Base-by-base conservation (phyloP, 2,329 filamentous ascomycete genomes). In the Diaporthe sp. region DNA sequence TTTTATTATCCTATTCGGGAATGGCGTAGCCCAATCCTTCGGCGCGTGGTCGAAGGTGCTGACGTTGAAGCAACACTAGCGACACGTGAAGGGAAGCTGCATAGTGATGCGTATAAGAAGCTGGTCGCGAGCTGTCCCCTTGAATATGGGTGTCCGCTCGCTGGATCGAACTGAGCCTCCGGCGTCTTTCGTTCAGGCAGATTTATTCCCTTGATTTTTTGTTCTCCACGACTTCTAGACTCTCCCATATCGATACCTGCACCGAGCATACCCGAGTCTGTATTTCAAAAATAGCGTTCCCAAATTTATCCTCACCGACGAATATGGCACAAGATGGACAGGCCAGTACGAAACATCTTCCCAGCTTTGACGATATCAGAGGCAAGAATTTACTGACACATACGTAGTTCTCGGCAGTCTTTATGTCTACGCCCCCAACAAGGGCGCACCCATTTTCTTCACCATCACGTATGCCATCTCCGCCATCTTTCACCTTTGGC, bases 401-500 rank as follows among this genome's bases (percentile, higher is more conserved):
- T 15, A 2, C 7, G 4, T 25, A 60, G 34, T 60, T 17, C 57
- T 60, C 20, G 57, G 57, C 20, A 87, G 85, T 75, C 79, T 86
- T 31, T 87, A 82, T 74, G 80, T 87, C 78, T 91, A 91, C 76
- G 86, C 86, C 17, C 90, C 90, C 0, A 90, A 88, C 80, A 89
- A 90, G 80, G 84, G 78, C 6, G 89, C 89, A 0, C 89, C 90
- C 0, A 85, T 91, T 28, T 78, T 90, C 61, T 92, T 91, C 79
- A 84, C 87, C 4, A 78, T 88, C 22, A 78, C 88, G 0, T 90
- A 89, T 75, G 81, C 82, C 7, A 77, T 86, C 47, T 89, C 89
- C 0, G 86, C 85, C 7, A 57, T 81, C n/a, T 77, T 84, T 3
- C 90, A 92, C 78, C 80, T 85, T n/a, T 91, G 86, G 82, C 90